Percentiles rank a stretch among this genome's conserved stretches.
phyloP scores from a whole-genome alignment of 129 eudicot species.

The Pulicaria dysenterica region DNA sequence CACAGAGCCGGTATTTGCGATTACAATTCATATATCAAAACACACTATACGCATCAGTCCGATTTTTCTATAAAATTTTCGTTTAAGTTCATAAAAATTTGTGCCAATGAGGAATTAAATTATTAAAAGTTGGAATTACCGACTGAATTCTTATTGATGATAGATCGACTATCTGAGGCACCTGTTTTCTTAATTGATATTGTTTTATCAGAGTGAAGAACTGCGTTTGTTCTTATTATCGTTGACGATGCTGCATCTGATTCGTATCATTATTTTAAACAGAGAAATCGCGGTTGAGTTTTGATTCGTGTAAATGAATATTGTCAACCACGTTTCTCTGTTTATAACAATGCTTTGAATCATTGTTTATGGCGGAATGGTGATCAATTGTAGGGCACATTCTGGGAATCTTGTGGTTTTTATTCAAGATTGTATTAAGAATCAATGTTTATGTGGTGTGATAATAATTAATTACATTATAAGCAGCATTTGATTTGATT shows the following conservation, averaged over 20 bases:
- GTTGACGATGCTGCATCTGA: background rate
- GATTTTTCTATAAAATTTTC: too few species aligned
- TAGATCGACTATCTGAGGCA: constrained; percentile 49
- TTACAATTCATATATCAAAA: constrained; percentile 40
- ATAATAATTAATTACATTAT: too few species aligned
- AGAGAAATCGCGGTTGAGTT: background rate
- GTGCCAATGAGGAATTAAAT: constrained; percentile 33
- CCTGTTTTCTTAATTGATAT: too few species aligned
- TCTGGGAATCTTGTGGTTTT: too few species aligned
- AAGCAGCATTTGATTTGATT: too few species aligned
- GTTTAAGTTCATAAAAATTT: too few species aligned
- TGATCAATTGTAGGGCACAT: too few species aligned
- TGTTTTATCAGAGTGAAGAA: too few species aligned
- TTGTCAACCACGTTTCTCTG: background rate
- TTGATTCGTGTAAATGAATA: background rate
- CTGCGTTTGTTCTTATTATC: too few species aligned
- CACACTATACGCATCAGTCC: too few species aligned
- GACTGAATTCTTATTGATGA: constrained; percentile 44
- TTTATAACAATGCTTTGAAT: background rate
- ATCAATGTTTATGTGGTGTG: too few species aligned
- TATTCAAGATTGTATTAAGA: too few species aligned
- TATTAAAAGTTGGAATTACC: constrained; percentile 44
- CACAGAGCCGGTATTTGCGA: constrained; percentile 89
- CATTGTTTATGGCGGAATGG: background rate
- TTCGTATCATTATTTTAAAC: background rate